A percentile compares a stretch with the other conserved stretches of the same genome.
phyloP scores from a whole-genome alignment of 1,284 basidiomycete genomes.

The Earliella scabrosa region DNA sequence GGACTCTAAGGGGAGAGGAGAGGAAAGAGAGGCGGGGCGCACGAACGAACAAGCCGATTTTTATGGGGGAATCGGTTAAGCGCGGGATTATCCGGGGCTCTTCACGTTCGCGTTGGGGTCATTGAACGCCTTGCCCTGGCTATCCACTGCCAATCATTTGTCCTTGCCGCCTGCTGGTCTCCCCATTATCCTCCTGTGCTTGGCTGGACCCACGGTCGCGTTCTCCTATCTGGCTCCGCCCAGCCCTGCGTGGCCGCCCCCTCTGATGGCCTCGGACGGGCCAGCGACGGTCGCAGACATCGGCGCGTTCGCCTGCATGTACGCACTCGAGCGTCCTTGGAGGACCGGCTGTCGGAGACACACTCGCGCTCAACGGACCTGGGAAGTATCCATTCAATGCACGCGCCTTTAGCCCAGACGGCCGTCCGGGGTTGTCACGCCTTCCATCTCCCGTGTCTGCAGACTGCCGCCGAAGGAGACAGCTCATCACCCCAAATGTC shows the following conservation, averaged over 20 bases:
- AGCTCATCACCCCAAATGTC: not conserved
- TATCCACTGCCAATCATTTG: not conserved
- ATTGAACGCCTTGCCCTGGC: not conserved
- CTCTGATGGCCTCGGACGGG: too few relatives aligned
- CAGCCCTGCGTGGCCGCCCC: not conserved
- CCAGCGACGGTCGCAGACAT: not conserved
- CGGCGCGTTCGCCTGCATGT: not conserved
- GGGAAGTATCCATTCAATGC: not conserved
- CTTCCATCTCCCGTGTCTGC: not conserved
- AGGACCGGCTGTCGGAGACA: too few relatives aligned
- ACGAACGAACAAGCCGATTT: slow-evolving; percentile 13
- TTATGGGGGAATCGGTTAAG: slow-evolving; percentile 23
- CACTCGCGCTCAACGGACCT: too few relatives aligned
- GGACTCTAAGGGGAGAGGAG: slow-evolving; percentile 18
- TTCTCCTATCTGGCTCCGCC: not conserved
- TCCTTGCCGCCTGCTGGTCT: not conserved
- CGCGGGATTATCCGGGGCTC: slow-evolving; percentile 18
- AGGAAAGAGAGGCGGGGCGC: slow-evolving; percentile 16
- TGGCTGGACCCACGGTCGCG: not conserved
- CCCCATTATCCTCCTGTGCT: not conserved
- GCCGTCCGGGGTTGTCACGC: not conserved
- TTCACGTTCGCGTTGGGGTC: slow-evolving; percentile 14
- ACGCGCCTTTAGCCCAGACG: not conserved
- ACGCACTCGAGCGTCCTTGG: too few relatives aligned
- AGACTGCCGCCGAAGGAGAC: not conserved